Evolutionary conservation across 2,329 filamentous ascomycete species (phyloP).

Genomic region (Tetracladium maxilliforme): DNA sequence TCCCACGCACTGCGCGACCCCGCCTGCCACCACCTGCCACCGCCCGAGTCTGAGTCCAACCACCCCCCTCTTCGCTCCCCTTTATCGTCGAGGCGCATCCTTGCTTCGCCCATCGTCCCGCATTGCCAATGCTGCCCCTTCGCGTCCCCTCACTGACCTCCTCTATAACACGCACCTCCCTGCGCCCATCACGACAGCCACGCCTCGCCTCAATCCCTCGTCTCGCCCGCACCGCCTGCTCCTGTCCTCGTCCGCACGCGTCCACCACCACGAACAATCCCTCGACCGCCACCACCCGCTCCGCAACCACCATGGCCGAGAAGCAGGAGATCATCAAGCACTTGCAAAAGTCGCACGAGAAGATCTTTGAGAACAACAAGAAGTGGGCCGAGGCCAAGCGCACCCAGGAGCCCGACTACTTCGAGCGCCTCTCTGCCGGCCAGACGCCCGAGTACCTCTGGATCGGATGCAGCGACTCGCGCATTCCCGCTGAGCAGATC

Average conservation of each 20-base stretch:
- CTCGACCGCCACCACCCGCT: too few species aligned
- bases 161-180: too few species aligned
- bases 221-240: background rate
- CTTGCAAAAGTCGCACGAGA: conserved; percentile 48
- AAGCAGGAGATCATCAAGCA: conserved; percentile 35
- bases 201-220: background rate
- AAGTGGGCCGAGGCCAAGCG: conserved; percentile 47
- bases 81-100: too few species aligned
- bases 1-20: too few species aligned
- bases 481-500: conserved; percentile 83
- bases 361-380: conserved; percentile 54
- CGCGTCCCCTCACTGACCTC: too few species aligned
- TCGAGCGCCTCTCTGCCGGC: conserved; percentile 45
- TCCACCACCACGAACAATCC: conserved; percentile 1
- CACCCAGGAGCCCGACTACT: conserved; percentile 47
- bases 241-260: conserved; percentile 1
- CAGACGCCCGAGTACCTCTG: conserved; percentile 63
- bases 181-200: too few species aligned
- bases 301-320: conserved; percentile 19
- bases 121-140: too few species aligned
- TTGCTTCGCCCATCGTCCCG: too few species aligned
- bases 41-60: too few species aligned
- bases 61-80: too few species aligned
- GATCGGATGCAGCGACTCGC: conserved; percentile 85
- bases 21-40: too few species aligned